phyloP scores from a whole-genome alignment of 352 stramenopile species.

The Peronospora belbahrii region DNA sequence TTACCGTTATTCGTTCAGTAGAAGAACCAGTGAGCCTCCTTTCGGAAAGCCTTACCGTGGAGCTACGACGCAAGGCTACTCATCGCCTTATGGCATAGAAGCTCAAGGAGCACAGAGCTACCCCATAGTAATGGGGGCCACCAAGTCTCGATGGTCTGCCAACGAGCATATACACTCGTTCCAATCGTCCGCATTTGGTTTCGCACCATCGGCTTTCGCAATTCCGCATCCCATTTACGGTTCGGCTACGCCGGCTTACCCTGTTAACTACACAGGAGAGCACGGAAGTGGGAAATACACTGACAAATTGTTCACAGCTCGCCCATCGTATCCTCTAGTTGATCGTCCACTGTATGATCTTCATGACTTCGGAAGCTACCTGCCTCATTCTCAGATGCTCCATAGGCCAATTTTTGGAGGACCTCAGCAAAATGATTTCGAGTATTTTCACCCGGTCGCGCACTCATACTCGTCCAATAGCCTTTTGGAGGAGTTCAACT shows the following conservation, averaged over 20 bases:
- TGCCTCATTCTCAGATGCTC: constrained; percentile 18
- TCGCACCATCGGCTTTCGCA: constrained; percentile 20
- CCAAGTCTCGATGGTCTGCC: constrained; percentile 18
- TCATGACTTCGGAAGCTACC: constrained; percentile 19
- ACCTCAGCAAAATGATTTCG: constrained; percentile 22
- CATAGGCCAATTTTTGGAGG: constrained; percentile 29
- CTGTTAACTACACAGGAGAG: constrained; percentile 13
- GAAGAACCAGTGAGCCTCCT: constrained; percentile 24
- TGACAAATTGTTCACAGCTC: constrained; percentile 20
- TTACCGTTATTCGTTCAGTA: constrained; percentile 16
- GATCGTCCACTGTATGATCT: constrained; percentile 23
- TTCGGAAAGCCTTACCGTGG: constrained; percentile 20
- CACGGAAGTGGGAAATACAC: constrained; percentile 13
- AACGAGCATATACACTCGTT: constrained; percentile 21
- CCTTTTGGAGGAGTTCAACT: constrained; percentile 79
- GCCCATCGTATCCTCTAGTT: constrained; percentile 16
- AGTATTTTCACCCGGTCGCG: constrained; percentile 43
- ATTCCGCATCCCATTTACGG: constrained; percentile 11
- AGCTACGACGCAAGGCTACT: constrained; percentile 19
- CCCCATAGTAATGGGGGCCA: constrained; percentile 15
- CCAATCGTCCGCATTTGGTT: constrained; percentile 18
- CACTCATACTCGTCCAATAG: constrained; percentile 65
- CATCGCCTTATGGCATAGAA: constrained; percentile 15
- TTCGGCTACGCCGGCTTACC: constrained; percentile 9
- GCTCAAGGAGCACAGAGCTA: constrained; percentile 17